These are phyloP conservation scores for Jacaranda mimosifolia DNA, from an alignment of 257 asterid genomes.

Conservation along the genomic window DNA sequence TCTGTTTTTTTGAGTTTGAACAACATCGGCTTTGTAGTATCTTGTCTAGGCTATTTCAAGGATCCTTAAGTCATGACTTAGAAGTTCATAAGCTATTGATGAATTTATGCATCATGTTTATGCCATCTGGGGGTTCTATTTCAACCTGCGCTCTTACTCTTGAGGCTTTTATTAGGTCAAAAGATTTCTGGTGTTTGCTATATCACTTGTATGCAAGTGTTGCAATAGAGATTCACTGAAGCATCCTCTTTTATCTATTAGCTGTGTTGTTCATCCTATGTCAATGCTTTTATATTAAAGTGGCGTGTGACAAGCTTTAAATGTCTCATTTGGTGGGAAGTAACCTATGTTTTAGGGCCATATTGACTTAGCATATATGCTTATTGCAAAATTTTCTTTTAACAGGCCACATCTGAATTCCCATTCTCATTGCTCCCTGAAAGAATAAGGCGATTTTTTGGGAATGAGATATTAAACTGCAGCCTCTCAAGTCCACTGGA, in stretches of 20 bases:
- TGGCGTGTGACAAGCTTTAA: background rate
- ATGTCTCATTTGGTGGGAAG: background rate
- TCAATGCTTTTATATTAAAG: conserved; percentile 7
- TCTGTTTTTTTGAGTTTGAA: background rate
- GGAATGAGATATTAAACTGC: conserved; percentile 50
- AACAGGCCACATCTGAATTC: conserved; percentile 91
- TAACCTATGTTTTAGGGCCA: background rate
- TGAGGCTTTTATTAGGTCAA: background rate
- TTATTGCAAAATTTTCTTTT: conserved; percentile 31
- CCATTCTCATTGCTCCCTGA: conserved; percentile 68
- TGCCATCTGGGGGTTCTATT: background rate
- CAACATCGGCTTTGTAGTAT: background rate
- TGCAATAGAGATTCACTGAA: conserved; percentile 6
- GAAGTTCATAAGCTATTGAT: background rate
- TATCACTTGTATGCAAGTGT: conserved; percentile 12
- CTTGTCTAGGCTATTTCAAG: conserved; percentile 3
- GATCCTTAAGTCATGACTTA: background rate
- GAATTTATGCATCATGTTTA: background rate
- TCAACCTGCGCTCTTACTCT: background rate
- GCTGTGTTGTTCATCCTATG: background rate
- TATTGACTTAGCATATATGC: conserved; percentile 29
- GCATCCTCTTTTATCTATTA: background rate
- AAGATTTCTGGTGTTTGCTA: background rate
- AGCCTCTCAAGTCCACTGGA: conserved; percentile 50
- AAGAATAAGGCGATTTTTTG: conserved; percentile 77